phyloP scores from a whole-genome alignment of 2,329 filamentous ascomycete species.

The Drechslerella stenobrocha region DNA sequence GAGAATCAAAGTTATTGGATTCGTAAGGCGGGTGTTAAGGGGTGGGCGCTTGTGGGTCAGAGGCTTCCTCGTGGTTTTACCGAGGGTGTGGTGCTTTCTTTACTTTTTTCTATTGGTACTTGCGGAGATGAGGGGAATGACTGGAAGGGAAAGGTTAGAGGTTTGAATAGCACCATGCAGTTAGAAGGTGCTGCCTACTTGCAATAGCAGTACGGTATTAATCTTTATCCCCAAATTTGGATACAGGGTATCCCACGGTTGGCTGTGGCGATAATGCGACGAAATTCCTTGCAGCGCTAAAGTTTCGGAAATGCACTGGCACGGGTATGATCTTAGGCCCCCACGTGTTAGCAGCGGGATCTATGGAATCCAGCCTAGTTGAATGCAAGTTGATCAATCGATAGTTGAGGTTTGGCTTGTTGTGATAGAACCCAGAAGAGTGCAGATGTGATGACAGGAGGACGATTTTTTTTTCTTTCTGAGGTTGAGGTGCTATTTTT shows the following conservation, averaged over 20 bases:
- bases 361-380: not conserved
- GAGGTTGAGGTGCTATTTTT: constrained; percentile 8
- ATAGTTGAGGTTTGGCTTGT: not conserved
- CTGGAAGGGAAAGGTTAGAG: constrained; percentile 34
- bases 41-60: constrained; percentile 45
- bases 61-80: constrained; percentile 49
- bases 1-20: constrained; percentile 33
- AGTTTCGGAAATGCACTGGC: constrained; percentile 2
- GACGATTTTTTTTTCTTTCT: constrained; percentile 1
- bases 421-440: not conserved
- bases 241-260: constrained; percentile 11
- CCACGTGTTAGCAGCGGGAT: no score
- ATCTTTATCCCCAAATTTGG: constrained; percentile 8
- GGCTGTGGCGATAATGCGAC: constrained; percentile 15
- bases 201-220: constrained; percentile 42
- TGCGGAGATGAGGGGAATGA: constrained; percentile 34
- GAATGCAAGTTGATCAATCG: constrained; percentile 3
- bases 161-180: constrained; percentile 37
- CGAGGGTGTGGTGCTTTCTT: constrained; percentile 38
- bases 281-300: constrained; percentile 4
- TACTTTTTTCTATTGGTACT: constrained; percentile 7
- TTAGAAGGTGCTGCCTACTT: constrained; percentile 43
- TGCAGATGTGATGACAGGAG: not conserved
- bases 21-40: constrained; percentile 49
- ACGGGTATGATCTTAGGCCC: not conserved